Evolutionary conservation across 129 eudicot genomes (phyloP).

Genomic region (Tagetes patula): DNA sequence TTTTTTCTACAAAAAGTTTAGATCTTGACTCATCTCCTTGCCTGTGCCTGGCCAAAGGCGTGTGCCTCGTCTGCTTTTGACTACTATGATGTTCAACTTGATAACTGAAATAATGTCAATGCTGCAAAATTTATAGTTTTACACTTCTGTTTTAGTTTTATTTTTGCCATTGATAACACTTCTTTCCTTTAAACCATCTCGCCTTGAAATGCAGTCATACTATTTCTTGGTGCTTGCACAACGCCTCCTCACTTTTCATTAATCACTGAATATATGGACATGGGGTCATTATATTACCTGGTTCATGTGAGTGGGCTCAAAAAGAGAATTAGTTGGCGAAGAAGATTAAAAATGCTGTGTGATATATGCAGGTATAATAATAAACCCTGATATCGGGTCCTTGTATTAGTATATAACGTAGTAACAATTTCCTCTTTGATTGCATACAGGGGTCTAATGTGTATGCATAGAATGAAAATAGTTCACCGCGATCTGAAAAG

Average conservation of each 20-base stretch:
- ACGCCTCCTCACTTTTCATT: slow-evolving; percentile 85
- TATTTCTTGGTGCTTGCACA: slow-evolving; percentile 94
- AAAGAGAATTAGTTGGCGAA: slow-evolving; percentile 86
- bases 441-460: slow-evolving; percentile 75
- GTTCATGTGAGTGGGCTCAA: slow-evolving; percentile 85
- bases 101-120: neutral
- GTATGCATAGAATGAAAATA: slow-evolving; percentile 85
- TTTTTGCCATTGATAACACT: neutral
- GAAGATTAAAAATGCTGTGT: slow-evolving; percentile 78
- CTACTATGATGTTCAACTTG: neutral
- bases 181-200: slow-evolving; percentile 1
- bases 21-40: neutral
- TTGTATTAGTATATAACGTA: neutral
- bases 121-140: neutral
- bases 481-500: slow-evolving; percentile 93
- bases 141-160: neutral
- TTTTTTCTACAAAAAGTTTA: neutral
- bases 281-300: slow-evolving; percentile 84
- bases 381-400: neutral
- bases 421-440: slow-evolving; percentile 8
- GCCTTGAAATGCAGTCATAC: slow-evolving; percentile 58
- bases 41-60: neutral
- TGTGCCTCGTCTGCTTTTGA: neutral
- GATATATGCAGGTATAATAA: slow-evolving; percentile 82
- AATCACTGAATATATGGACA: slow-evolving; percentile 90